A percentile compares a stretch with the other conserved stretches of the same genome.
Conservation (phyloP, 495 filamentous ascomycete species). For the Aspergillus avenaceus region DNA sequence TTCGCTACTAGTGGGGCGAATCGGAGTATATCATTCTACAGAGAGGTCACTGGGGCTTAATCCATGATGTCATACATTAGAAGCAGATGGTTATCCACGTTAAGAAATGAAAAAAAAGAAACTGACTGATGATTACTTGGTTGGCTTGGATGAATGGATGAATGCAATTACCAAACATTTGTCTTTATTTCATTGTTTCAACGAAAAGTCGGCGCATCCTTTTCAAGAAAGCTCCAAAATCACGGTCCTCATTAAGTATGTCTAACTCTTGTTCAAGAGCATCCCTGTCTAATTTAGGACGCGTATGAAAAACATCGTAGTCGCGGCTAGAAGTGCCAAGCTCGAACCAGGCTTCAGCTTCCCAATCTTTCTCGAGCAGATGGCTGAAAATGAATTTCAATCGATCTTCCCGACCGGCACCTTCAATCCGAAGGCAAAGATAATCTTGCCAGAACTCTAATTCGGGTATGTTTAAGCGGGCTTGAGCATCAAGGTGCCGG, state of each 20-base stretch:
- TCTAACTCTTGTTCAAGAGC: constrained; percentile 71
- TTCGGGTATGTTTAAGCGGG: constrained; percentile 83
- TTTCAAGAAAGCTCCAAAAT: constrained; percentile 77
- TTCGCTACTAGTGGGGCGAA: constrained; percentile 85
- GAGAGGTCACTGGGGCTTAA: constrained; percentile 79
- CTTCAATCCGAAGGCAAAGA: constrained; percentile 84
- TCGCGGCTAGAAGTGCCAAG: constrained; percentile 74
- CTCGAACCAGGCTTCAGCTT: constrained; percentile 90
- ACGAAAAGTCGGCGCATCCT: constrained; percentile 88
- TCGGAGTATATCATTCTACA: constrained; percentile 78
- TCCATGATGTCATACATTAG: no score
- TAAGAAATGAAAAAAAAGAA: no score
- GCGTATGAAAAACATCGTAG: constrained; percentile 73
- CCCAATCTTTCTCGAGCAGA: constrained; percentile 77
- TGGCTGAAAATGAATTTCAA: constrained; percentile 92
- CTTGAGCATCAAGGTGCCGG: constrained; percentile 69
- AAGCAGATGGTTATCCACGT: no score
- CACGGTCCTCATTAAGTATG: constrained; percentile 70
- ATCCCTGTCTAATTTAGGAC: constrained; percentile 74
- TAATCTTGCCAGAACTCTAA: constrained; percentile 93
- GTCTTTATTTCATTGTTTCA: constrained; percentile 46
- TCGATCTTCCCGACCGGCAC: constrained; percentile 75
- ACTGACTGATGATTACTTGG: no score
- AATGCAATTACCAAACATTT: no score
- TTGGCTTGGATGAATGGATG: no score